Evolutionary conservation across 345 rosid genomes (phyloP).

Genomic region (Iberis pinnata): DNA sequence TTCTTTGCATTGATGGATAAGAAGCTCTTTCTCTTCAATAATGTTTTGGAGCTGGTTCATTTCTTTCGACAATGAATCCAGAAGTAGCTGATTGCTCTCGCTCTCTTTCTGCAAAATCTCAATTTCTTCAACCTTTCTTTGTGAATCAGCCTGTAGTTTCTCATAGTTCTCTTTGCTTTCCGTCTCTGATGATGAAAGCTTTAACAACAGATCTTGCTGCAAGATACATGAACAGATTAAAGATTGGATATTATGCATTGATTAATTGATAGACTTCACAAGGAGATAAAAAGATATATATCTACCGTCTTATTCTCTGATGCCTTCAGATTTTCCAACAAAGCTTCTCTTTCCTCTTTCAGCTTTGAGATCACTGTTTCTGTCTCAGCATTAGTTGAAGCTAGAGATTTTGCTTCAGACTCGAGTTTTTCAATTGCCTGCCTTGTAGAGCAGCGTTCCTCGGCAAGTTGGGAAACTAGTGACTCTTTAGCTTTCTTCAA

Average conservation of each 20-base stretch:
- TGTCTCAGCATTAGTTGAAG: conserved; percentile 48
- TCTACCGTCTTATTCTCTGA: conserved; percentile 60
- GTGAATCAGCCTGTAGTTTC: conserved; percentile 47
- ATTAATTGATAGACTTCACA: conserved; percentile 6
- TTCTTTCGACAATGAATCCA: conserved; percentile 49
- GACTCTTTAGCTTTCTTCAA: conserved; percentile 55
- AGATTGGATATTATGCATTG: conserved; percentile 20
- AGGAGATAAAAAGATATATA: conserved; percentile 6
- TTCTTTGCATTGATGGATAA: conserved; percentile 46
- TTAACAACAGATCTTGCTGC: conserved; percentile 56
- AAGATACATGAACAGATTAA: conserved; percentile 26
- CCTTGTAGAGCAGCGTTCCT: conserved; percentile 44
- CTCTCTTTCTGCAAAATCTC: conserved; percentile 42
- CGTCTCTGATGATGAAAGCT: conserved; percentile 51
- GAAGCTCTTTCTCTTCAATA: conserved; percentile 62
- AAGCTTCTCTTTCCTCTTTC: conserved; percentile 41
- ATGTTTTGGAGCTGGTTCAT: conserved; percentile 43
- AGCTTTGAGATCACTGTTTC: conserved; percentile 46
- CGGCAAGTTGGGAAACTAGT: conserved; percentile 43
- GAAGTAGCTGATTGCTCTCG: conserved; percentile 39
- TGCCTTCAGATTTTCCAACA: conserved; percentile 46
- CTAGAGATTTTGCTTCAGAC: conserved; percentile 54
- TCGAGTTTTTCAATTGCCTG: conserved; percentile 54
- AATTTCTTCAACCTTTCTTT: conserved; percentile 42
- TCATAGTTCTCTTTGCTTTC: conserved; percentile 51